A percentile compares a stretch with the other conserved stretches of the same genome.
phyloP scores from a whole-genome alignment of 371 early-diverging fungal genomes.

The Apophysomyces ossiformis region DNA sequence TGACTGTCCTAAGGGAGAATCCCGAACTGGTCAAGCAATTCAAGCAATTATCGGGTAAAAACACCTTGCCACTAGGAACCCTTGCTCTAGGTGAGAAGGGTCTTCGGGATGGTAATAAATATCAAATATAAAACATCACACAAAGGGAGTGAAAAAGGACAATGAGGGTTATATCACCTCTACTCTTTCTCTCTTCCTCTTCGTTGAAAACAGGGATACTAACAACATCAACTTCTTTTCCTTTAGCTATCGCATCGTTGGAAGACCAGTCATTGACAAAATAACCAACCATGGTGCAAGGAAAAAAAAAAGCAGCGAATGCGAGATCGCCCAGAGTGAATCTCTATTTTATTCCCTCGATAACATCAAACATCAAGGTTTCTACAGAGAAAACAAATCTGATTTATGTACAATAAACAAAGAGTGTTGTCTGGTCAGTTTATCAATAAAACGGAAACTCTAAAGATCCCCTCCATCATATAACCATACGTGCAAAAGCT shows the following conservation, averaged over 20 bases:
- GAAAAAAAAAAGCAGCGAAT: background rate
- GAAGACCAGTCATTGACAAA: conserved; percentile 5
- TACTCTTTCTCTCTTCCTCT: too few species aligned
- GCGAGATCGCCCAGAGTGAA: background rate
- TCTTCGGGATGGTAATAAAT: conserved; percentile 34
- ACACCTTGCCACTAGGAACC: conserved; percentile 39
- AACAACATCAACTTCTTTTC: background rate
- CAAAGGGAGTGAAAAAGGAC: background rate
- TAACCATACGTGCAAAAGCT: too few species aligned
- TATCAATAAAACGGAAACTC: background rate
- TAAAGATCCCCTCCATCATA: background rate
- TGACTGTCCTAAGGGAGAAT: conserved; percentile 37
- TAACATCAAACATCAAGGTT: conserved; percentile 5
- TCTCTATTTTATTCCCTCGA: background rate
- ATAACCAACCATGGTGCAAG: background rate
- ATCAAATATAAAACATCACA: background rate
- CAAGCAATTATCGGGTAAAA: conserved; percentile 32
- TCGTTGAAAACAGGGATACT: too few species aligned
- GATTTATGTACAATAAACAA: conserved; percentile 9
- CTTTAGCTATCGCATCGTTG: background rate
- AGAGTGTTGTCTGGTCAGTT: conserved; percentile 2
- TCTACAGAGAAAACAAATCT: conserved; percentile 4
- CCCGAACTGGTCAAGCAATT: conserved; percentile 44
- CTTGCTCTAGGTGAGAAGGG: conserved; percentile 42
- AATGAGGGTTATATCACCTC: background rate